Base-by-base conservation (phyloP, 495 filamentous ascomycete species). In the Aspergillus saccharolyticus region DNA sequence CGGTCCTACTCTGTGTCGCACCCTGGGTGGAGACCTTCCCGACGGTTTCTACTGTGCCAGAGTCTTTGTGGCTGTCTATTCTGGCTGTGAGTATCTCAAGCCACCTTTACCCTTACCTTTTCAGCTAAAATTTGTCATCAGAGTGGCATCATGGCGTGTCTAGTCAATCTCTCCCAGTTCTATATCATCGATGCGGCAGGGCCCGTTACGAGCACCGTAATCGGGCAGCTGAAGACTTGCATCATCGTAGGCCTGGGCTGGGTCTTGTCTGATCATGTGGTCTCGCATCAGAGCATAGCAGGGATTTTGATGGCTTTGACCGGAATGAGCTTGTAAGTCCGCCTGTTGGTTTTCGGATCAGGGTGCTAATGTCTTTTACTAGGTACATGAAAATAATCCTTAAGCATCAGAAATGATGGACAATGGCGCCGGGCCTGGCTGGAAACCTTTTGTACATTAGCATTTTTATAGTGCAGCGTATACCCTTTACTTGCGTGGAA, bases 91-190 rank as follows among this genome's bases (percentile, higher is more conserved):
- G 46, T 33, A 18, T 48, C 57, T 65, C 19, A 2, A 48, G 1
- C 3, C 20, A 6, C 33, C 1, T 9, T 9, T 4, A 18, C 42
- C 16, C n/a, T 44, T 2, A 20, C 28, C 19, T 3, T 12, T 16
- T 21, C 7, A 19, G 24, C 15, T 19, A 56, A 56, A 10, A 42
- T 30, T 2, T 15, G 17, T 3, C 51, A 61, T 48, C 25, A 63
- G 60, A 66, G 65, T 30, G 86, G 86, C 8, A 48, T 82, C 15
- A 83, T 84, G 56, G 87, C 87, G 3, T 81, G 80, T 24, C 69
- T 89, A 18, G 85, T 90, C 62, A 90, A 90, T 64, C 74, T 89
- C 48, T 86, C 83, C 8, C 86, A 89, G 63, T 90, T 90, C 63
- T 87, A 87, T 63, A 89, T 90, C 60, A 83, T 90, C 42, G 85